Evolutionary conservation across 139 green algal species (phyloP).

Genomic region (Trebouxia sp.): DNA sequence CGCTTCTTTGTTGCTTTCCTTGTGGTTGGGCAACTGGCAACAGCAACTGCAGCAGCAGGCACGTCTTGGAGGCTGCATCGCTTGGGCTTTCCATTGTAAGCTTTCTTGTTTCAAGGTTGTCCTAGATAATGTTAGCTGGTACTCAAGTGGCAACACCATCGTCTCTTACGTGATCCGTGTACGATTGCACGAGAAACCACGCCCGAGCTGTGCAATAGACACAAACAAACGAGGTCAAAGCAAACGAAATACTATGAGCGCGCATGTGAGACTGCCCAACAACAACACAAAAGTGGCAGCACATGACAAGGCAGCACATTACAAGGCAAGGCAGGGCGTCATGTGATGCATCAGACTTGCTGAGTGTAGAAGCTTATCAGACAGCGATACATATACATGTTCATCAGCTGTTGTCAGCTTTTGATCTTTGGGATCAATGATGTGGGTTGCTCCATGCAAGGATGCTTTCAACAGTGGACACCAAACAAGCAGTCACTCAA

Average conservation of each 20-base stretch:
- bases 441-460: too few relatives aligned
- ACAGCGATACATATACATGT: too few relatives aligned
- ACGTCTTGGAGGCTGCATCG: conserved; percentile 39
- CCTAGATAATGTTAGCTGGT: background rate
- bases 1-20: conserved; percentile 65
- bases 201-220: background rate
- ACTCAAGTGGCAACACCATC: background rate
- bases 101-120: background rate
- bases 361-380: too few relatives aligned
- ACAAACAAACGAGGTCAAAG: too few relatives aligned
- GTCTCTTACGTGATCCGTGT: background rate
- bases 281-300: background rate
- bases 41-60: conserved; percentile 17
- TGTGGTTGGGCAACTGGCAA: conserved; percentile 36
- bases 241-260: too few relatives aligned
- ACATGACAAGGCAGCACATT: too few relatives aligned
- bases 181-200: background rate
- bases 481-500: too few relatives aligned
- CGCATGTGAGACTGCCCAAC: background rate
- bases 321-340: too few relatives aligned
- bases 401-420: too few relatives aligned
- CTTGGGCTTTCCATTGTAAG: conserved; percentile 6
- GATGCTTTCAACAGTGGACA: too few relatives aligned
- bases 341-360: too few relatives aligned
- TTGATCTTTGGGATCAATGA: too few relatives aligned